phyloP scores from a whole-genome alignment of 1,284 basidiomycete species.

The Vanrija sp. region DNA sequence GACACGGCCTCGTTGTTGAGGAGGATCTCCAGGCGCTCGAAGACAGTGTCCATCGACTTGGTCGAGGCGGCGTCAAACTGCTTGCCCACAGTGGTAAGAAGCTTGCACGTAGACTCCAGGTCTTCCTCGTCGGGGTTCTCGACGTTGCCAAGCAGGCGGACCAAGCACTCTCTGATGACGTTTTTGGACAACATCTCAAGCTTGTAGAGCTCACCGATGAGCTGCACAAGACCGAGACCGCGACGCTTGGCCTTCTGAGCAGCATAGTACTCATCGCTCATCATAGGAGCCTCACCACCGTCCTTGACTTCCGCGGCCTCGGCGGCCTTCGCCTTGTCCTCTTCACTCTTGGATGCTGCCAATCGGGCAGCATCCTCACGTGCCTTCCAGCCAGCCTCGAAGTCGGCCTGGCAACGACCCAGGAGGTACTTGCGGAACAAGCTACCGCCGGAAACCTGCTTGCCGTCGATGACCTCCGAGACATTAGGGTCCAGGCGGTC shows the following conservation, averaged over 20 bases:
- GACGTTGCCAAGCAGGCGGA: slow-evolving; percentile 87
- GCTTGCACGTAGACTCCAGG: slow-evolving; percentile 91
- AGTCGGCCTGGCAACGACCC: slow-evolving; percentile 90
- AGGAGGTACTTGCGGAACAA: slow-evolving; percentile 85
- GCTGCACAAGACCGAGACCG: slow-evolving; percentile 92
- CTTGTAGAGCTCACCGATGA: slow-evolving; percentile 98
- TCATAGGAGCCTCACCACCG: slow-evolving; percentile 57
- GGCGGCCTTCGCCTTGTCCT: slow-evolving; percentile 55
- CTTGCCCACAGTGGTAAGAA: slow-evolving; percentile 82
- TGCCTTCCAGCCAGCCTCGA: slow-evolving; percentile 73
- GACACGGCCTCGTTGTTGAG: slow-evolving; percentile 69
- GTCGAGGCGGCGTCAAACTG: slow-evolving; percentile 64
- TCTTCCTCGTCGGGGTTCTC: slow-evolving; percentile 96
- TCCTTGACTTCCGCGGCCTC: slow-evolving; percentile 45
- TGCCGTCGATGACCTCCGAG: slow-evolving; percentile 81
- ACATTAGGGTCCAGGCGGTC: slow-evolving; percentile 80
- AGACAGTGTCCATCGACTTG: slow-evolving; percentile 91
- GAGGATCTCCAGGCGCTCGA: slow-evolving; percentile 80
- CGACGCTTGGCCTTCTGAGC: slow-evolving; percentile 95
- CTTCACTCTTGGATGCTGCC: slow-evolving; percentile 55
- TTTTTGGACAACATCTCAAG: slow-evolving; percentile 88
- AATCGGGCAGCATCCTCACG: slow-evolving; percentile 55
- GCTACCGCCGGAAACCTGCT: slow-evolving; percentile 78
- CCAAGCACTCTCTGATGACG: slow-evolving; percentile 95
- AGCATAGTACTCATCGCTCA: slow-evolving; percentile 95